Base-by-base conservation (phyloP, 2,329 filamentous ascomycete genomes). In the Verticillium albo-atrum region DNA sequence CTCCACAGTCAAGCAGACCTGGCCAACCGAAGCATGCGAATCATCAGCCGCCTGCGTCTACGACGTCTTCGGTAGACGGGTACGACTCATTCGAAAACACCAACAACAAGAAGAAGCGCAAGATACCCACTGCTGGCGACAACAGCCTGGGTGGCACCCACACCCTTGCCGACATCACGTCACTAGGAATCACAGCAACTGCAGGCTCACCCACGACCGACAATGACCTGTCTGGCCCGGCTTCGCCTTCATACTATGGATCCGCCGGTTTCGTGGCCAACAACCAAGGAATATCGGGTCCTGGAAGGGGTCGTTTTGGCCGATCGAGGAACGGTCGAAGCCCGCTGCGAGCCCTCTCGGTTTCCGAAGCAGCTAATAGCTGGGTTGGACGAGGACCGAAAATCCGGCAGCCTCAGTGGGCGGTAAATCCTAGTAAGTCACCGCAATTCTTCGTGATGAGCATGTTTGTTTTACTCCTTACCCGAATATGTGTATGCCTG, bases 101-200 rank as follows among this genome's bases (percentile, higher is more conserved):
- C 35, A 98, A 97, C 74, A 99, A 99, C 72, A 99, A 99, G 77
- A 99, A 98, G 80, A 98, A 99, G 75, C 86, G 95, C 66, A 99
- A 99, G 77, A 98, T 99, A 37, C 95, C 95, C 0, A 92, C 92
- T 0, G 92, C 91, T 10, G 90, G 91, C 20, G 90, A 91, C 67
- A 80, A 87, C 15, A 26, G 53, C 1, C 54, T 78, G 32, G 74
- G 72, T 50, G 73, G 74, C 4, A 67, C 67, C 20, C 77, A 79
- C 61, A 68, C 69, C 4, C 64, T 75, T 20, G 72, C 68, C 50
- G 76, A 79, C 30, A 57, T 68, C 30, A 62, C 60, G 17, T 58
- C 61, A 30, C 65, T 72, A 10, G 65, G 68, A 15, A 63, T 69
- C 4, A 47, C 42, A 7, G 42, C 42, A 14, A 47, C 42, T 9